Evolutionary conservation across 2,329 filamentous ascomycete species (phyloP), one percentile per base, ranked within the genome.

Genomic region (Beauveria bassiana): DNA sequence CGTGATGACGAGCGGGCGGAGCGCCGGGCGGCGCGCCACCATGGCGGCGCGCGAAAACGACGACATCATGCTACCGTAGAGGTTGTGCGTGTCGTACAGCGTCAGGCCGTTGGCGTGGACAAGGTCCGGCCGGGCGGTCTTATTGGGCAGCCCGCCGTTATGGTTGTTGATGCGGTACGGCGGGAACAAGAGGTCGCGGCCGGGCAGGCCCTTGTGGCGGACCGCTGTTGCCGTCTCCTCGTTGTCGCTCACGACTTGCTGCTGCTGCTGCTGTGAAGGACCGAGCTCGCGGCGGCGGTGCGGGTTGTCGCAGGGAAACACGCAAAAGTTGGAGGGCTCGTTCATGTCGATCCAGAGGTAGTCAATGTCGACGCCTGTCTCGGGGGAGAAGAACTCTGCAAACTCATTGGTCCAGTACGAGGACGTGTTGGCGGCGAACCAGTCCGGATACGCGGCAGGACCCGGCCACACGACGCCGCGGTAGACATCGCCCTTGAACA

Each of bases 1-100:
- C 0, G 89, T 91, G 66, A 93, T 89, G 53, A 93, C 78, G 62
- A 93, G 71, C 1, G 90, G 88, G 0, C 89, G 83, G 5, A 85
- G 74, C 1, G 72, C 71, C 0, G 89, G 88, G 0, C 88, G 82
- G 9, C 89, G 83, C 14, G 77, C 73, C 7, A 85, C 72, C 88
- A 93, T 89, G 1, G 89, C 86, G 14, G 80, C 72, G 58, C 84
- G 81, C 0, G 87, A 89, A 5, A 83, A 76, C 20, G 78, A 74
- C 1, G 86, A 88, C 89, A 92, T 93, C 85, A 90, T 86, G 8
- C 83, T 82, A 1, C 90, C 90, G 70, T 90, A 91, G 1, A 92
- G 73, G 66, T 92, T 92, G 71, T 93, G 90, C 0, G 86, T 89
- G 66, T 93, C 90, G 69, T 90, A 91, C 71, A 89, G 84, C 22